phyloP scores from a whole-genome alignment of 495 filamentous ascomycete genomes.

The Aspergillus campestris region DNA sequence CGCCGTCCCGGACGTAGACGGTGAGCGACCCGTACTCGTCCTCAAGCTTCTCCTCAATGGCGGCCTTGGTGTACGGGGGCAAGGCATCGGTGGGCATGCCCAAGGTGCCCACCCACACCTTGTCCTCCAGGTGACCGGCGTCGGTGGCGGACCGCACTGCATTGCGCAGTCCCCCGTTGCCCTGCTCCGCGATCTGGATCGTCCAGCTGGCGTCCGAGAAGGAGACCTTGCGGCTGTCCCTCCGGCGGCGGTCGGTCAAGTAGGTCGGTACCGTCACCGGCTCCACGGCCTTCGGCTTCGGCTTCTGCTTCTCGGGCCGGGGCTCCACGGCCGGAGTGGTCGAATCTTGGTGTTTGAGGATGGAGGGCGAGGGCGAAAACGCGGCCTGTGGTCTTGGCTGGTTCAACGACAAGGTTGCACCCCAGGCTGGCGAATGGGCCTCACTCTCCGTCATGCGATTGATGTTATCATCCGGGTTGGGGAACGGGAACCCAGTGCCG shows the following conservation, averaged over 20 bases:
- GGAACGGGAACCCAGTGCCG: constrained; percentile 28
- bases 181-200: constrained; percentile 76
- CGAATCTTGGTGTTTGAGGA: constrained; percentile 57
- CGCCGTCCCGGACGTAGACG: constrained; percentile 77
- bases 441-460: constrained; percentile 33
- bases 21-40: constrained; percentile 72
- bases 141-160: constrained; percentile 69
- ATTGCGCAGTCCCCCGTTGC: constrained; percentile 84
- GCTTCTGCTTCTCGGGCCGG: constrained; percentile 14
- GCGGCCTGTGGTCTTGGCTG: constrained; percentile 67
- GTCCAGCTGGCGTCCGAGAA: constrained; percentile 67
- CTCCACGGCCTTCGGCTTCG: constrained; percentile 1
- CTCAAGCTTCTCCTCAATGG: constrained; percentile 70
- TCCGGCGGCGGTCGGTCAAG: constrained; percentile 1
- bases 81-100: constrained; percentile 87
- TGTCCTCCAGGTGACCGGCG: constrained; percentile 53
- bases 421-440: constrained; percentile 52
- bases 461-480: constrained; percentile 8
- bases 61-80: constrained; percentile 56
- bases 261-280: constrained; percentile 2
- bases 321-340: constrained; percentile 23
- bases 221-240: constrained; percentile 42
- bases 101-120: constrained; percentile 81
- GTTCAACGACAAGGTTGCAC: constrained; percentile 50
- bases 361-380: constrained; percentile 59